A percentile compares a stretch with the other conserved stretches of the same genome.
Evolutionary conservation across 495 filamentous ascomycete species (phyloP).

Genomic region (Chlorociboria aeruginascens): DNA sequence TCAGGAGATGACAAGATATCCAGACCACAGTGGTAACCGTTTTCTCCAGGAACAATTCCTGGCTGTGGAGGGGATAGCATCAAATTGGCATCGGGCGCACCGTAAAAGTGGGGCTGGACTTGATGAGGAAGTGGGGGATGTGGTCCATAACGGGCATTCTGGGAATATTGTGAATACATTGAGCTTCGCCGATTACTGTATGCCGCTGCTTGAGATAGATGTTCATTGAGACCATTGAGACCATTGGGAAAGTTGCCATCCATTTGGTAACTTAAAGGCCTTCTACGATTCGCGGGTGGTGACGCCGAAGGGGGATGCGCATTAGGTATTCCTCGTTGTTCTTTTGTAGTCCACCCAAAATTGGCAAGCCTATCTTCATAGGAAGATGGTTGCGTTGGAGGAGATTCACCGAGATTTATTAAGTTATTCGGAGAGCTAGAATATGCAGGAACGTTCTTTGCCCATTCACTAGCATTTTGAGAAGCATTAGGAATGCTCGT

Average conservation of each 20-base stretch:
- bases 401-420: slow-evolving; percentile 40
- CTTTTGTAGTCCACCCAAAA: slow-evolving; percentile 16
- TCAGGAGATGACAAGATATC: slow-evolving; percentile 46
- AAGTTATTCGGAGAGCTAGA: slow-evolving; percentile 44
- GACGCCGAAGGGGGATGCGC: slow-evolving; percentile 31
- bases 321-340: slow-evolving; percentile 23
- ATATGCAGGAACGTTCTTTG: slow-evolving; percentile 31
- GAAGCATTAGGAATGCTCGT: slow-evolving; percentile 5
- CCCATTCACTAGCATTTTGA: slow-evolving; percentile 39
- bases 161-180: slow-evolving; percentile 43
- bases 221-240: slow-evolving; percentile 25
- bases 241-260: slow-evolving; percentile 30
- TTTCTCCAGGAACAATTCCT: slow-evolving; percentile 44
- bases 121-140: slow-evolving; percentile 71
- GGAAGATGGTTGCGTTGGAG: slow-evolving; percentile 39
- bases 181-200: slow-evolving; percentile 38
- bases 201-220: slow-evolving; percentile 30
- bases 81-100: slow-evolving; percentile 56
- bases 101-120: slow-evolving; percentile 60
- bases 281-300: slow-evolving; percentile 29
- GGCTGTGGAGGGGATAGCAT: slow-evolving; percentile 41
- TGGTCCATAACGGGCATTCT: slow-evolving; percentile 4
- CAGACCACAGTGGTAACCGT: slow-evolving; percentile 68
- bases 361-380: slow-evolving; percentile 36
- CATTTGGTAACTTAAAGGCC: slow-evolving; percentile 40